Evolutionary conservation across 2,329 filamentous ascomycete genomes (phyloP).

Genomic region (Golovinomyces cichoracearum): DNA sequence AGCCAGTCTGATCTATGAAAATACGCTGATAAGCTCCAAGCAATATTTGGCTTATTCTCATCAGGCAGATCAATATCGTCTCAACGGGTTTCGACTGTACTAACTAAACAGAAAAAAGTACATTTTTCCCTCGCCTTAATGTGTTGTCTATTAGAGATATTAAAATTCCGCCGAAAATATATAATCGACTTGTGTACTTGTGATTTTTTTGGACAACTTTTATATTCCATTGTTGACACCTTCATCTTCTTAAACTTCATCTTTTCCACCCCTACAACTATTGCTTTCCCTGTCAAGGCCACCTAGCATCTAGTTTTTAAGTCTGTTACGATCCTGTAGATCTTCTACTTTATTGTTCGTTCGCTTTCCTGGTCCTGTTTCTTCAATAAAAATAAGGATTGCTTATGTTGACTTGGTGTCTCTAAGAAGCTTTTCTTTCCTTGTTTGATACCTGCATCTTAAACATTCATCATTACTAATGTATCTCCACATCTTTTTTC

Average conservation of each 20-base stretch:
- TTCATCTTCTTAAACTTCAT: neutral
- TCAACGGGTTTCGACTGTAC: too few relatives aligned
- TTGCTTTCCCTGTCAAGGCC: neutral
- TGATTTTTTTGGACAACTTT: neutral
- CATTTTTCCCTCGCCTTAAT: neutral
- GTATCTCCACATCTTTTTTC: neutral
- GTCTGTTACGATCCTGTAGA: neutral
- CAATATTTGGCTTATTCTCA: too few relatives aligned
- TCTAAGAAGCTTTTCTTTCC: neutral
- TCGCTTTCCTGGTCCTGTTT: neutral
- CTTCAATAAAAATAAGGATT: neutral
- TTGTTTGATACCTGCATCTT: neutral
- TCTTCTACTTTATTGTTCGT: neutral
- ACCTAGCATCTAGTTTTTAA: neutral
- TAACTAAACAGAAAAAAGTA: too few relatives aligned
- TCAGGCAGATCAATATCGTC: too few relatives aligned
- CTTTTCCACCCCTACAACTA: neutral
- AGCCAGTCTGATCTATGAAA: too few relatives aligned
- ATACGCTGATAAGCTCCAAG: too few relatives aligned
- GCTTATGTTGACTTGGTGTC: neutral
- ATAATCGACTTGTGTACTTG: neutral
- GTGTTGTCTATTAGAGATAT: neutral
- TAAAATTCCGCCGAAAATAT: neutral
- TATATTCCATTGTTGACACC: neutral
- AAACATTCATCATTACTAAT: neutral